phyloP scores from a whole-genome alignment of 2,329 filamentous ascomycete genomes.

The Microcyclospora pomicola region DNA sequence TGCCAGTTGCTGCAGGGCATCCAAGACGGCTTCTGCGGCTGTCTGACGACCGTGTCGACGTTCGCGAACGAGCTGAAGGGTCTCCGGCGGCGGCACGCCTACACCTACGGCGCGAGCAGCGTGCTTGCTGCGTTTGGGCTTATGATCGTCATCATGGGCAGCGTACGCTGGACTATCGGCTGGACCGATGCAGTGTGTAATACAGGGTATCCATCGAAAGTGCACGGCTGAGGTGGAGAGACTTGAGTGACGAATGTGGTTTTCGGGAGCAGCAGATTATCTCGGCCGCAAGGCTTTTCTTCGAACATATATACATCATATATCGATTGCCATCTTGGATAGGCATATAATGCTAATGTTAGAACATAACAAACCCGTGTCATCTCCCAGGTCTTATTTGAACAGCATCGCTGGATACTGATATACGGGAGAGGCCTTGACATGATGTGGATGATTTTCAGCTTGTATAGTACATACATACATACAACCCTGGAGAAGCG shows the following conservation, averaged over 20 bases:
- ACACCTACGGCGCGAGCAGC: conserved; percentile 53
- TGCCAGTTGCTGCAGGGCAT: conserved; percentile 36
- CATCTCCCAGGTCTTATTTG: no score
- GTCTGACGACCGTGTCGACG: conserved; percentile 35
- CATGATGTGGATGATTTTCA: no score
- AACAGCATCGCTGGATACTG: no score
- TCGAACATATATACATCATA: no score
- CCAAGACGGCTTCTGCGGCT: conserved; percentile 36
- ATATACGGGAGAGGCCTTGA: no score
- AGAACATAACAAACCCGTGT: no score
- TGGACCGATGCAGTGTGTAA: conserved; percentile 25
- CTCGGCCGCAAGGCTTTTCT: no score
- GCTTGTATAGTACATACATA: neutral
- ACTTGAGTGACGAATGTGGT: no score
- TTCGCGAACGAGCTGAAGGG: conserved; percentile 33
- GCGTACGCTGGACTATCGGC: conserved; percentile 52
- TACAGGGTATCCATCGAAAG: conserved; percentile 19
- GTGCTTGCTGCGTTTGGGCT: conserved; percentile 44
- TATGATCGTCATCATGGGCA: conserved; percentile 60
- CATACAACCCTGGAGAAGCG: neutral
- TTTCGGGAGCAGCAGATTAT: no score
- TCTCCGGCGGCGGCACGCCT: conserved; percentile 40
- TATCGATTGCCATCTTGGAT: no score
- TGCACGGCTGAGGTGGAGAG: conserved; percentile 8
- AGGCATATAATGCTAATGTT: no score